Base-by-base conservation (phyloP, 352 stramenopile genomes). In the Phytophthora fragariae region DNA sequence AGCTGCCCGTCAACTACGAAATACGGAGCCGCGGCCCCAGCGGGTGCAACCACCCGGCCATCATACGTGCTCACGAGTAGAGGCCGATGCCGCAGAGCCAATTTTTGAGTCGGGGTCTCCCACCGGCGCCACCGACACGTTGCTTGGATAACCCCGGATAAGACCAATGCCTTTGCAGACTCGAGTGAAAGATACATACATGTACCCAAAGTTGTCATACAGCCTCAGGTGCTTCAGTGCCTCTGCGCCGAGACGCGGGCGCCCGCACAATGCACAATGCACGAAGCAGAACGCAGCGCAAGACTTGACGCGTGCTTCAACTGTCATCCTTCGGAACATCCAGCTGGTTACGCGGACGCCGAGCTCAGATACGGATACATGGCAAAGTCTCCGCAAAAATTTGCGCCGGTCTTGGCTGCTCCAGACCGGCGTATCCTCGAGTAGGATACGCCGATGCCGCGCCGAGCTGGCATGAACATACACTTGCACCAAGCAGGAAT, bases 361-460 rank as follows among this genome's bases (percentile, higher is more conserved):
- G 57, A 39, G 33, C 35, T 67, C 60, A 49, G 49, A 14, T 7
- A 44, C 37, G 44, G 37, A 57, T 37, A 21, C 27, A 52, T 58
- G 5, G 11, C 31, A 66, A 66, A 66, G 47, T 66, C 31, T 66
- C 59, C 37, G 11, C 11, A 15, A 44, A 44, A 44, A 29, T 19
- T 62, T 62, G 10, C 65, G 19, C 19, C 19, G 19, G 19, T 21
- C 19, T 21, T 21, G 37, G 62, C 53, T 50, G 62, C 39, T 21
- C 62, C 62, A 70, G 53, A 70, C 63, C 61, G 35, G 21, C 53
- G 61, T 61, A 54, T 68, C 53, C 53, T 31, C 29, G 46, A 68
- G 11, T 27, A 27, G 24, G 24, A 27, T 27, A 27, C 24, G 24
- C 24, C 24, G 24, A 27, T 27, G 24, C 24, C 24, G 24, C 24